Evolutionary conservation across 768 basidiomycete genomes (phyloP), one percentile per base, ranked within the genome.

Genomic region (Polyporus arcularius): DNA sequence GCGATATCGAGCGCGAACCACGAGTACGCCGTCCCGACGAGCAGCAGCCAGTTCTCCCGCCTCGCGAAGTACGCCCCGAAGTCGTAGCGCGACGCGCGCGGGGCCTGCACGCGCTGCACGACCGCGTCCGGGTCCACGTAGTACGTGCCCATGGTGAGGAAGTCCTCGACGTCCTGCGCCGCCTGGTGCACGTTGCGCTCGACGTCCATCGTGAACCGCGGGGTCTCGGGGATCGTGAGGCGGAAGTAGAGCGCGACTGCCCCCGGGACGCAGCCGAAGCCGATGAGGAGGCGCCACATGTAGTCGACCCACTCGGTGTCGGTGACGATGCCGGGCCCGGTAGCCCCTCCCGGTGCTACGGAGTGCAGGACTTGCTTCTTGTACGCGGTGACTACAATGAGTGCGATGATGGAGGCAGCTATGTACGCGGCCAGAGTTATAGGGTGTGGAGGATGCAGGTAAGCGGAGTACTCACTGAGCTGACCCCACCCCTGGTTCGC

Each of bases 1-100:
- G 80, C 78, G 49, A 79, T 87, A 66, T 92, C 92, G 30, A 94
- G 83, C 4, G 92, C 93, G 62, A 96, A 96, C 94, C 94, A 96
- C 6, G 88, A 91, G 71, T 88, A 96, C 0, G 91, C 74, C 0
- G 87, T 82, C n/a, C 92, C 94, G 49, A 96, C 72, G 56, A 96
- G 82, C 53, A 94, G 75, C 76, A 94, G 95, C 65, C 81, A 72
- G 73, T 96, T 92, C 73, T 86, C 68, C 88, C 88, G 88, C 68
- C 88, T 75, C 52, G 83, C 73, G 70, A 92, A 95, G 78, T 92
- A 78, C 0, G 62, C 59, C 0, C 69, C 0, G 77, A 97, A 97
- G 78, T 84, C 82, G n/a, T 63, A 47, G 51, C 70, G 64, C 15
- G 74, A 67, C 7, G 80, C 80, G 66, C 76, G 75, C 53, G 79